Percentiles rank a stretch among this genome's conserved stretches.
phyloP scores from a whole-genome alignment of 441 rosid species.

The Jatropha podagrica region DNA sequence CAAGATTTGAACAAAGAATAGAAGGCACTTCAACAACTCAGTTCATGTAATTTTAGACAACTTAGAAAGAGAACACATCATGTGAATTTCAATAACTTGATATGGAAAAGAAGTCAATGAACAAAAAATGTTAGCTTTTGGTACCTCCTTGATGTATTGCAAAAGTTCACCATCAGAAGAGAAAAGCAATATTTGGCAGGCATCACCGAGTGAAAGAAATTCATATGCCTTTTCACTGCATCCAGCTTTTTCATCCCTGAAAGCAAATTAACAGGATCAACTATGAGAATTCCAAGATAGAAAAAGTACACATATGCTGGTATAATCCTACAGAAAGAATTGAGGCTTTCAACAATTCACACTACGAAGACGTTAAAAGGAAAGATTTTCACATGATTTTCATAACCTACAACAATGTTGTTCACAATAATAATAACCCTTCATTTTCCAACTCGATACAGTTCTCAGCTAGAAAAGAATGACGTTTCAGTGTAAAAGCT shows the following conservation, averaged over 20 bases:
- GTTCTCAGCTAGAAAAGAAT: not conserved
- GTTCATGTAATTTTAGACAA: not conserved
- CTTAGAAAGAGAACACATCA: not conserved
- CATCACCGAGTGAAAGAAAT: conserved; percentile 67
- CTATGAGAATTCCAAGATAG: conserved; percentile 2
- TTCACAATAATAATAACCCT: not conserved
- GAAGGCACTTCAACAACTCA: not conserved
- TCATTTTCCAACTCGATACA: not conserved
- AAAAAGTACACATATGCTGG: not conserved
- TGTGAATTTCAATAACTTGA: not conserved
- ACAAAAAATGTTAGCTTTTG: not conserved
- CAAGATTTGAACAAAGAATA: not conserved
- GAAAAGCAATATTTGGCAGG: conserved; percentile 74
- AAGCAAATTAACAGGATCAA: conserved; percentile 13
- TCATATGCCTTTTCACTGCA: conserved; percentile 99
- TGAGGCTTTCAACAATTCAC: not conserved
- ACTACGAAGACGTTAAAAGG: not conserved
- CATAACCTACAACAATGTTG: not conserved
- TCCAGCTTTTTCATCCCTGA: conserved; percentile 94
- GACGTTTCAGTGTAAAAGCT: not conserved
- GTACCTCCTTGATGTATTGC: conserved; percentile 75
- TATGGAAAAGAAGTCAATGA: not conserved
- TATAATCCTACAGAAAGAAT: not conserved
- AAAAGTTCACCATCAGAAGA: conserved; percentile 70
- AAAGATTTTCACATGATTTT: not conserved